Evolutionary conservation across 495 filamentous ascomycete genomes (phyloP), one percentile per base, ranked within the genome.

Genomic region (Astrocystis sublimbata): DNA sequence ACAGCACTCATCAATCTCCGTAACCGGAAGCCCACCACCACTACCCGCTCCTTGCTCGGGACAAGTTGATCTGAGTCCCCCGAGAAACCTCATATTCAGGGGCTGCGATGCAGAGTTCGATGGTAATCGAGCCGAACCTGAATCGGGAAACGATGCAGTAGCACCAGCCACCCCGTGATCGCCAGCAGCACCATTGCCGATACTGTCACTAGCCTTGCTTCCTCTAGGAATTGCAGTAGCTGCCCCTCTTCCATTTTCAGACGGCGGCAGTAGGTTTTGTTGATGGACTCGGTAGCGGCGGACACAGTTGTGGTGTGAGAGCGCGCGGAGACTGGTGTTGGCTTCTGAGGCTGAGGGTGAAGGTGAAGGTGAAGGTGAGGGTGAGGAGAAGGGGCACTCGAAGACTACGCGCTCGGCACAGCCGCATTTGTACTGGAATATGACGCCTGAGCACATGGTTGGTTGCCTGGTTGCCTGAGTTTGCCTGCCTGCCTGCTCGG

Each of bases 381-480:
- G 21, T 5, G 42, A 56, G 15, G 59, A 55, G 30, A 56, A 62
- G 19, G 60, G 62, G 24, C 69, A 71, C 23, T 67, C 47, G 54
- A 69, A 71, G 10, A 53, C 53, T 15, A 61, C 52, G 19, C 6
- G 42, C 38, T 69, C 60, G 47, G 35, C 19, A 33, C 67, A 71
- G 36, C 69, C 66, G 54, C 69, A 71, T 15, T 52, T 58, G 50
- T 71, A 71, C 33, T 17, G 41, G 56, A 67, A 71, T 2, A 24
- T 36, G 26, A 71, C 57, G 1, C 56, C 51, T 8, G 55, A 63
- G 28, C 69, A 71, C 69, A 71, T 71, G n/a, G 47, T 9, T 53
- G 26, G 8, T 2, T 36, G 41, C 4, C 13, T 2, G 31, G 46
- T 53, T 12, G 4, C 2, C 5, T 17, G 8, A 31, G 26, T 53